Base-by-base conservation (phyloP, 352 stramenopile species). In the Phytophthora pluvialis region DNA sequence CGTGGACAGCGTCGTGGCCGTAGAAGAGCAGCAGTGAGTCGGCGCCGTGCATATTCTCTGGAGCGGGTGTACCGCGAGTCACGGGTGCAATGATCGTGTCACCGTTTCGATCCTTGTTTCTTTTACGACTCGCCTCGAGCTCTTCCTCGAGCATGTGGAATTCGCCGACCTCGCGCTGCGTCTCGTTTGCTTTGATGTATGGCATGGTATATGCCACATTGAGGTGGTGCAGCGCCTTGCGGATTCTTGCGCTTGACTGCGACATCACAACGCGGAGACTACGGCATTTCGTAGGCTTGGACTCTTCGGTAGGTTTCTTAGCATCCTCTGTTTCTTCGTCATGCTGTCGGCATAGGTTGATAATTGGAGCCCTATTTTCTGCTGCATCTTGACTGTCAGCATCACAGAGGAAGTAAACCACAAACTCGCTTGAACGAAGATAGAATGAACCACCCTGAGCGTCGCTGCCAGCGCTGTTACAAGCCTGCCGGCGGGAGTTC, bases 21-120 rank as follows among this genome's bases (percentile, higher is more conserved):
- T 77, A 58, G 33, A 93, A 93, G 15, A 77, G 67, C 12, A 93
- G 59, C 25, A 93, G 62, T 13, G 85, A 91, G 58, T 91, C 83
- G 1, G 73, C 65, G 1, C 85, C 81, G 44, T 87, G 80, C 18
- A 91, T 77, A 57, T 72, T 75, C 31, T 70, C 61, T 43, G 33
- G 60, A 25, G 33, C n/a, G 0, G 51, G 45, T 18, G 45, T 45
- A 48, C 63, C 47, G 10, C 55, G 47, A 54, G 52, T 61, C 55
- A 78, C 38, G 3, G 52, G 48, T 25, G 53, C 49, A 21, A 63
- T 51, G 25, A 38, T 31, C n/a, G 55, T 47, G 26, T 36, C 26
- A 16, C 51, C 26, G 16, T 28, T 38, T n/a, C 16, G 71, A n/a
- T 51, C 67, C 48, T 62, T 68, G 45, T 31, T 69, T 62, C 28